Evolutionary conservation across 208 protist species (phyloP), one percentile per base, ranked within the genome.

Genomic region (Trypanosoma grayi): DNA sequence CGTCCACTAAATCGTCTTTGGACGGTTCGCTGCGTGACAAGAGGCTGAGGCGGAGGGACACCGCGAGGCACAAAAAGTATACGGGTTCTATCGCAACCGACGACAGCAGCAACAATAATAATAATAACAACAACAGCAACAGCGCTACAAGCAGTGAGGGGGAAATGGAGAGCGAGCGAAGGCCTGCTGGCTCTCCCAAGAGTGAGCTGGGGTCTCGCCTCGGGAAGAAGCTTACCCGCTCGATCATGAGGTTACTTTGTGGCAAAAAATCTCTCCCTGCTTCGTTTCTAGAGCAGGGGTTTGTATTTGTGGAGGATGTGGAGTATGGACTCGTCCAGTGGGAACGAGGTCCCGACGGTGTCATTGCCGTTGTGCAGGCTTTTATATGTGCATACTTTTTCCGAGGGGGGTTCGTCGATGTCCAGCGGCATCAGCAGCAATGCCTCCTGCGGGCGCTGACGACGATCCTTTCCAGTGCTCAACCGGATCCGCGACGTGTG

Each of bases 261-360:
- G 77, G 77, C 34, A 66, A 57, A 51, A 68, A 61, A 16, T 57
- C 46, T 52, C 16, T 60, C 40, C 71, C 61, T 25, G n/a, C 27
- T 16, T 61, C 70, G 0, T 84, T 91, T 59, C 33, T 87, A 10
- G 54, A 77, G 54, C 85, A 93, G 48, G 88, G 88, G 30, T 87
- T 92, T 52, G 45, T 47, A 33, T 95, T 92, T 61, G 75, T 82
- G 53, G 60, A 79, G 22, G 52, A 70, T 2, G 59, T 86, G 9
- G 77, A 86, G 39, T 91, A 82, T 53, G 75, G 67, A 1, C 79
- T 95, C 31, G 60, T 88, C 18, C 85, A 92, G 69, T 76, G 75
- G 75, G 43, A 69, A 6, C 48, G 60, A 13, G 84, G 86, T 14
- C 81, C 74, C 31, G 83, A 83, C 36, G 85, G 69, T 4, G 70